phyloP scores from a whole-genome alignment of 257 asterid genomes.

The Orobanche coerulescens region DNA sequence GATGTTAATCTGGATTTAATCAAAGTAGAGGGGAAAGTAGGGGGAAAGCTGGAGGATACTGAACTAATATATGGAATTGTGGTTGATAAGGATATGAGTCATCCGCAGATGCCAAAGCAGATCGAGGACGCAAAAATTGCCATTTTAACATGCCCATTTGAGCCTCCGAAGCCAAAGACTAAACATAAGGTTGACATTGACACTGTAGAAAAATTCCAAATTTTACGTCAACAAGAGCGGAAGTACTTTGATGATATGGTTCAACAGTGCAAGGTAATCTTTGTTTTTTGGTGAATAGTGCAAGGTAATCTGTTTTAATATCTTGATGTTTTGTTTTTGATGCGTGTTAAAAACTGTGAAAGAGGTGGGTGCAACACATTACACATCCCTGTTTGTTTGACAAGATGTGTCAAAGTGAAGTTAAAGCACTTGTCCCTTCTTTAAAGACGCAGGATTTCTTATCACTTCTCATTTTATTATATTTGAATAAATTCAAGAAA shows the following conservation, averaged over 20 bases:
- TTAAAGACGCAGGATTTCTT: not conserved
- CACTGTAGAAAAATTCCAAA: conserved; percentile 83
- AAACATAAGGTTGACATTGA: conserved; percentile 97
- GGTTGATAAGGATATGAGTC: conserved; percentile 96
- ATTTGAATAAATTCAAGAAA: not conserved
- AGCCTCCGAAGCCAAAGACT: conserved; percentile 98
- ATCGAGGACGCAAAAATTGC: conserved; percentile 89
- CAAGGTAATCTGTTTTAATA: conserved; percentile 55
- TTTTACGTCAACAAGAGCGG: conserved; percentile 73
- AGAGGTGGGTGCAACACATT: not conserved
- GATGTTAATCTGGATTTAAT: conserved; percentile 93
- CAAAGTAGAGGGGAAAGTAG: conserved; percentile 94
- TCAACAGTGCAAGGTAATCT: conserved; percentile 84
- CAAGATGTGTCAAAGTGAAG: not conserved
- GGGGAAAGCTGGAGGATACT: conserved; percentile 95
- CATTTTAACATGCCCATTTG: conserved; percentile 91
- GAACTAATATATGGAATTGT: conserved; percentile 82
- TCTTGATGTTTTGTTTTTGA: conserved; percentile 4
- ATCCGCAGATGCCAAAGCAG: conserved; percentile 96
- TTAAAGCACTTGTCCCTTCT: not conserved
- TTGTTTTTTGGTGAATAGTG: no score
- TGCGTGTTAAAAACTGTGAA: not conserved
- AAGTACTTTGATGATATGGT: conserved; percentile 97
- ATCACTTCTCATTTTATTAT: not conserved
- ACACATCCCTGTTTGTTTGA: not conserved